phyloP scores from a whole-genome alignment of 257 asterid genomes.

The Nyctanthes arbortristis region DNA sequence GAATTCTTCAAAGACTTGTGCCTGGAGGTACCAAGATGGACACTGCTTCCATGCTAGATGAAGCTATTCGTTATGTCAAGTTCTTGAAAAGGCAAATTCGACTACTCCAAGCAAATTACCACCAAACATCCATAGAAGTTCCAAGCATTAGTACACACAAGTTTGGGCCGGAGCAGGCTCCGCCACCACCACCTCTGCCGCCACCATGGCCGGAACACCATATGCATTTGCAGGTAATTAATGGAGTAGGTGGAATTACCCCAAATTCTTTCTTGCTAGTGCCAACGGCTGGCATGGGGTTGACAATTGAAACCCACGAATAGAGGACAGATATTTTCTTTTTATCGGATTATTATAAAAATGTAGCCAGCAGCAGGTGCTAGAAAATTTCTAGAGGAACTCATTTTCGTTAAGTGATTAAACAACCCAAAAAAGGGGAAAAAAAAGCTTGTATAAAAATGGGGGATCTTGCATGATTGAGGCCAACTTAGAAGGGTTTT shows the following conservation, averaged over 20 bases:
- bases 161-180: constrained; percentile 35
- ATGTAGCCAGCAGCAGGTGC: too few species aligned
- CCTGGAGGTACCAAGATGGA: constrained; percentile 93
- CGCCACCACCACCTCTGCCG: not conserved
- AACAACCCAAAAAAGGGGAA: constrained; percentile 10
- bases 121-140: constrained; percentile 15
- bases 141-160: constrained; percentile 11
- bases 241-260: too few species aligned
- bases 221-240: constrained; percentile 37
- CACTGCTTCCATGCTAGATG: constrained; percentile 89
- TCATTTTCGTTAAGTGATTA: constrained; percentile 28
- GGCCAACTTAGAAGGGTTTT: constrained; percentile 14
- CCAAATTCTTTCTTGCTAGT: too few species aligned
- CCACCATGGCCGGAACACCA: constrained; percentile 5
- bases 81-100: constrained; percentile 79
- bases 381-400: too few species aligned
- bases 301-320: too few species aligned
- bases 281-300: too few species aligned
- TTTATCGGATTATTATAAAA: too few species aligned
- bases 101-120: constrained; percentile 37
- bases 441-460: constrained; percentile 17
- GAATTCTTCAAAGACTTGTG: constrained; percentile 76
- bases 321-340: too few species aligned
- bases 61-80: constrained; percentile 84
- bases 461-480: constrained; percentile 18